A percentile compares a stretch with the other conserved stretches of the same genome.
phyloP scores from a whole-genome alignment of 164 flowering plant genomes.

The Vitis labrusca region DNA sequence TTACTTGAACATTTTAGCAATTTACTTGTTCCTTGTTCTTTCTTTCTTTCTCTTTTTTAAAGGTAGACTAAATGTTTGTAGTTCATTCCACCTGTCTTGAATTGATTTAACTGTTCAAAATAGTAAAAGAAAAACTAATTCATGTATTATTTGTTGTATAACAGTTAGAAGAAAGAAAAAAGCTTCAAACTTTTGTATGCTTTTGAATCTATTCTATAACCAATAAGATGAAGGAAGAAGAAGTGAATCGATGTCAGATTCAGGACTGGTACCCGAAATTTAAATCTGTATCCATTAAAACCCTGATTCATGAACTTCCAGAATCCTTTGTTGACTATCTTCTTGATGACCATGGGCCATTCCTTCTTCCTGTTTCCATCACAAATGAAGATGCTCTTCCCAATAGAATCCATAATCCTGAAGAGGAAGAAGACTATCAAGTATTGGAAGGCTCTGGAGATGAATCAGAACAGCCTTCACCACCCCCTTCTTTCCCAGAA shows the following conservation, averaged over 20 bases:
- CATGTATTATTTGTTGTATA: no score
- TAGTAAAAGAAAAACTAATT: no score
- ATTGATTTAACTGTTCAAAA: no score
- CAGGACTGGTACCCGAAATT: conserved; percentile 95
- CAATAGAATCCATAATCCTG: conserved; percentile 62
- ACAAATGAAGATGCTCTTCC: conserved; percentile 79
- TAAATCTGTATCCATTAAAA: conserved; percentile 64
- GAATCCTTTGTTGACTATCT: conserved; percentile 79
- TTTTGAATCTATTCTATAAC: neutral
- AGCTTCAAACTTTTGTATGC: no score
- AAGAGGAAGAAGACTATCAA: conserved; percentile 65
- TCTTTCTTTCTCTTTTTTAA: no score
- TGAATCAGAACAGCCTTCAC: conserved; percentile 52
- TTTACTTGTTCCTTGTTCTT: no score
- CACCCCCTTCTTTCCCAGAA: conserved; percentile 71
- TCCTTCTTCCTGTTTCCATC: conserved; percentile 74
- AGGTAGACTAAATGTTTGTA: no score
- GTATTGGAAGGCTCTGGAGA: conserved; percentile 65
- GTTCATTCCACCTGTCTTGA: no score
- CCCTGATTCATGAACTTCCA: conserved; percentile 74
- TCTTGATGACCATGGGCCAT: conserved; percentile 75
- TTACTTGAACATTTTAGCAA: no score
- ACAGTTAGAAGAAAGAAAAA: no score
- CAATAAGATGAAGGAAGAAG: conserved; percentile 60
- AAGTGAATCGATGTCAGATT: conserved; percentile 79